Percentiles rank a stretch among this genome's conserved stretches.
Evolutionary conservation across 441 rosid species (phyloP).

Genomic region (Aquilaria agallochum): DNA sequence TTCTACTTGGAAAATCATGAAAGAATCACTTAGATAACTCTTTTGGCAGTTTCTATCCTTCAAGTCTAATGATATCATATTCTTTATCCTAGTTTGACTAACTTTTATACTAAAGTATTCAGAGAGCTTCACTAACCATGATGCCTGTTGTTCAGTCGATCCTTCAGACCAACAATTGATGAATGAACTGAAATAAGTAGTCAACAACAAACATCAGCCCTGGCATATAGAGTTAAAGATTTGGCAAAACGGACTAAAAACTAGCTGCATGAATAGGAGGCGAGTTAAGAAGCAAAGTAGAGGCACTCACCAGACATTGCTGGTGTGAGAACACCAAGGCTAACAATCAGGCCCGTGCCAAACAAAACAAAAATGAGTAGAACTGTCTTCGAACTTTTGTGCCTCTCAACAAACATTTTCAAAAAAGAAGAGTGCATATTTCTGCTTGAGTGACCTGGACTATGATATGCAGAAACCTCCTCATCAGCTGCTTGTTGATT

Average conservation of each 20-base stretch:
- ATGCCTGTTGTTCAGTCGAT: conserved; percentile 39
- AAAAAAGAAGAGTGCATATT: conserved; percentile 36
- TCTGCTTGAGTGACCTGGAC: conserved; percentile 40
- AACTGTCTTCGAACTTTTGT: conserved; percentile 57
- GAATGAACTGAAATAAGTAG: conserved; percentile 59
- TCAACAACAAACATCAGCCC: conserved; percentile 20
- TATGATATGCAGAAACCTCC: conserved; percentile 78
- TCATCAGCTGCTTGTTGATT: conserved; percentile 90
- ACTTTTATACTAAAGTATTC: no score
- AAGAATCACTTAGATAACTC: no score
- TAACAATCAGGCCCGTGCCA: conserved; percentile 57
- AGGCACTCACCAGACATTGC: conserved; percentile 65
- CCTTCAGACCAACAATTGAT: conserved; percentile 67
- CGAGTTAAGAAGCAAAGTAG: conserved; percentile 7
- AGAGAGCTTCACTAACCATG: conserved; percentile 42
- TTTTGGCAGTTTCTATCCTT: no score
- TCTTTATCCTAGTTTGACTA: no score
- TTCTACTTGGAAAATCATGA: no score
- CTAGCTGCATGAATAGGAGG: not conserved
- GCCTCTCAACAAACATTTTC: conserved; percentile 54
- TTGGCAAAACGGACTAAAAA: not conserved
- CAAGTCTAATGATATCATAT: no score
- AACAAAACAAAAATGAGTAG: conserved; percentile 70
- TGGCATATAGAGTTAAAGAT: not conserved
- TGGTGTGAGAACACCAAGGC: conserved; percentile 71